These are phyloP conservation scores for Bertia moriformis DNA, from an alignment of 2,329 filamentous ascomycete species.

Conservation along the genomic window DNA sequence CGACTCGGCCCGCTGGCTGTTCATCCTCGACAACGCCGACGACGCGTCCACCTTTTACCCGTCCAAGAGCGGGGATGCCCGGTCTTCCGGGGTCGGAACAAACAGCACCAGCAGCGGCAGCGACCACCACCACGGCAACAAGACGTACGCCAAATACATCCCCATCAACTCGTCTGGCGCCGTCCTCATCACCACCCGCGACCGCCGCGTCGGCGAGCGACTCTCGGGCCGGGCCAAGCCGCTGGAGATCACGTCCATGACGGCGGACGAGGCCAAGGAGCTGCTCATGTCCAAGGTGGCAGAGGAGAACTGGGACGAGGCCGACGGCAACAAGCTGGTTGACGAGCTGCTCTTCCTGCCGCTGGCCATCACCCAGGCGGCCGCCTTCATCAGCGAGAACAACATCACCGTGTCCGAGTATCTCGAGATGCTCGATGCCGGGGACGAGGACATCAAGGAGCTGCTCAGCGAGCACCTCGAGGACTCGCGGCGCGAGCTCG, in stretches of 20 bases:
- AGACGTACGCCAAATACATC: neutral
- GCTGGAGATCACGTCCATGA: neutral
- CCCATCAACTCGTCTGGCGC: neutral
- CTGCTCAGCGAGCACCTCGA: constrained; percentile 5
- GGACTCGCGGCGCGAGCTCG: constrained; percentile 6
- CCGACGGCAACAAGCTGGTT: constrained; percentile 2
- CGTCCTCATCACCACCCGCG: neutral
- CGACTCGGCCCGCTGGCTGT: neutral
- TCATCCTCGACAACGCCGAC: neutral
- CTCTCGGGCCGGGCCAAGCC: neutral
- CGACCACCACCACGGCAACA: neutral
- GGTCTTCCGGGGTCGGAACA: no score
- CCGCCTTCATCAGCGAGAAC: constrained; percentile 6
- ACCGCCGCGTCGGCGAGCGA: neutral
- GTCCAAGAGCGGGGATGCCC: no score
- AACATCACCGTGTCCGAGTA: constrained; percentile 6
- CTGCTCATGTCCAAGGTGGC: neutral
- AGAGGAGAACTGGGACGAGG: neutral
- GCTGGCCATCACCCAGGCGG: constrained; percentile 8
- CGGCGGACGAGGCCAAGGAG: neutral
- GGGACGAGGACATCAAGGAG: constrained; percentile 4
- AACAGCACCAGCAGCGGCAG: no score
- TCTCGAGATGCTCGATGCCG: constrained; percentile 2
- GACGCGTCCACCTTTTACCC: neutral
- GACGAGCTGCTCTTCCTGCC: constrained; percentile 6